Evolutionary conservation across 2,329 filamentous ascomycete genomes (phyloP).

Genomic region (Cercospora berteroae): DNA sequence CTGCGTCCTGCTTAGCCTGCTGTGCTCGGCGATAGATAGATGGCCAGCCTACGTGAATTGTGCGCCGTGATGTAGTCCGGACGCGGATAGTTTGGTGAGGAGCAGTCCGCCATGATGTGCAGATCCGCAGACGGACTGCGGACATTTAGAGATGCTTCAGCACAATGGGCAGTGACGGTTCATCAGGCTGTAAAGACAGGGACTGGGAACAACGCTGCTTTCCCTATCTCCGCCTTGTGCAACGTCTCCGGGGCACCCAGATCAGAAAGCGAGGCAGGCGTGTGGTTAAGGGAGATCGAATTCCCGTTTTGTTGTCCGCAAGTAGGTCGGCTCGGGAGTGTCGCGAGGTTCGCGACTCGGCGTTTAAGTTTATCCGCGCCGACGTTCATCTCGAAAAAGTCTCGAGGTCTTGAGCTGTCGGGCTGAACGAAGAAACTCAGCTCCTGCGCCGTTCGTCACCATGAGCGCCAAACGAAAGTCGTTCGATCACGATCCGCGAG

Average conservation of each 20-base stretch:
- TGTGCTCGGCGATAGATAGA: background rate
- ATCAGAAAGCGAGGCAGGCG: background rate
- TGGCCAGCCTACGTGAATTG: slow-evolving; percentile 17
- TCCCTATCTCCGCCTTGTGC: background rate
- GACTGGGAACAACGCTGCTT: background rate
- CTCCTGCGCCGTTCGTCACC: background rate
- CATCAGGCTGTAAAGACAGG: background rate
- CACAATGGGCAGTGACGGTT: background rate
- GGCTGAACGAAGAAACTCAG: background rate
- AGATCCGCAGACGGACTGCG: background rate
- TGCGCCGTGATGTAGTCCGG: slow-evolving; percentile 1
- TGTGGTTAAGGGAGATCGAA: background rate
- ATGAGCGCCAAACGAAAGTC: slow-evolving; percentile 42
- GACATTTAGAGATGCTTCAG: background rate
- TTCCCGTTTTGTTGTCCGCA: background rate
- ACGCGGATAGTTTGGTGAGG: background rate
- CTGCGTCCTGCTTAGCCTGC: slow-evolving; percentile 38
- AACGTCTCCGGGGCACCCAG: background rate
- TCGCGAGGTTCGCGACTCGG: background rate
- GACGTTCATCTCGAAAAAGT: slow-evolving; percentile 11
- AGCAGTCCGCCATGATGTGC: slow-evolving; percentile 8
- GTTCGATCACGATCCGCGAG: slow-evolving; percentile 27
- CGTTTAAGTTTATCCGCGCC: background rate
- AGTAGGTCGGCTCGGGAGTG: background rate
- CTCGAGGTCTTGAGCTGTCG: background rate